phyloP scores from a whole-genome alignment of 371 early-diverging fungal species.

The Syncephalastrum contaminatum region DNA sequence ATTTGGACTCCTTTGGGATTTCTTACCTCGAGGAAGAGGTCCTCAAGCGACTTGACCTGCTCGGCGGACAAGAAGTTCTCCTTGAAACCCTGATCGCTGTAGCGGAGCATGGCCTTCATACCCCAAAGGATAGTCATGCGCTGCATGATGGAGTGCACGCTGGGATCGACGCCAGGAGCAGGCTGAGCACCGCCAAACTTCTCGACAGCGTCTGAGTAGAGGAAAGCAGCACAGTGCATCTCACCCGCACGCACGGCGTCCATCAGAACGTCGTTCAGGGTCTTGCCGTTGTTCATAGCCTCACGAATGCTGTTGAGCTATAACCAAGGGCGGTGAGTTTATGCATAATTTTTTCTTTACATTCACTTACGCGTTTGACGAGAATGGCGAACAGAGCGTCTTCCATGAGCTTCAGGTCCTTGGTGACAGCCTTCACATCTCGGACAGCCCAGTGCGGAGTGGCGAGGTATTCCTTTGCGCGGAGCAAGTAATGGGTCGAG shows the following conservation, averaged over 20 bases:
- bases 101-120: slow-evolving; percentile 38
- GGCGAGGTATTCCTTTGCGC: slow-evolving; percentile 30
- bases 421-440: slow-evolving; percentile 20
- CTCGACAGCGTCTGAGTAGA: slow-evolving; percentile 26
- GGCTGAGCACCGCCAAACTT: slow-evolving; percentile 28
- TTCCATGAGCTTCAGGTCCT: slow-evolving; percentile 22
- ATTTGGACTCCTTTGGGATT: not conserved
- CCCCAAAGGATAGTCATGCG: slow-evolving; percentile 37
- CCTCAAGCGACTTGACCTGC: slow-evolving; percentile 47
- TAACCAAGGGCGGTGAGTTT: not conserved
- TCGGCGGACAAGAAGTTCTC: slow-evolving; percentile 50
- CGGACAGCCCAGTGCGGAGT: slow-evolving; percentile 20
- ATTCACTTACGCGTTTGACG: slow-evolving; percentile 40
- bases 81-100: slow-evolving; percentile 51
- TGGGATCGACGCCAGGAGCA: slow-evolving; percentile 23
- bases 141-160: slow-evolving; percentile 31
- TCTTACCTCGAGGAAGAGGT: slow-evolving; percentile 39
- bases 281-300: slow-evolving; percentile 21
- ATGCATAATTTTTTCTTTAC: not conserved
- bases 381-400: slow-evolving; percentile 35
- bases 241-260: slow-evolving; percentile 41
- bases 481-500: slow-evolving; percentile 31
- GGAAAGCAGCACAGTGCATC: slow-evolving; percentile 35
- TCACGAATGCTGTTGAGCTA: slow-evolving; percentile 30
- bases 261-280: slow-evolving; percentile 27